Evolutionary conservation across 2,329 filamentous ascomycete genomes (phyloP), one percentile per base, ranked within the genome.

Genomic region (Diaporthe citrichinensis): DNA sequence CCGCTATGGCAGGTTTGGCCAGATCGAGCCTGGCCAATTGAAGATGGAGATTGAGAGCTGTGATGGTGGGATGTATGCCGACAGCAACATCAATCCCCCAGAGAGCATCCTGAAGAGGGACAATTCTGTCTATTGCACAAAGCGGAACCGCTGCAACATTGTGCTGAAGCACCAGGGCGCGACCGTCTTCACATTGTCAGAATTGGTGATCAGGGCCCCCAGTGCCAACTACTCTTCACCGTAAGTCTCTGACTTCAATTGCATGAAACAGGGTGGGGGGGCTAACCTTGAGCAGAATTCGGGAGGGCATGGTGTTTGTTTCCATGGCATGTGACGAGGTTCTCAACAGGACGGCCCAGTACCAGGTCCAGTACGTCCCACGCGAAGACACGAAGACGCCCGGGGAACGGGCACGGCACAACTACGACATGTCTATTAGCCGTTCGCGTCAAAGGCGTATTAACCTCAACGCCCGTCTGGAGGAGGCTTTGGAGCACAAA

Each of bases 281-380:
- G 74, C 74, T 77, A 72, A 74, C 74, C 77, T 71, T 73, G 73
- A 62, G 74, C 82, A 96, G 94, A 72, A 93, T 98, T 72, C 93
- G 96, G 84, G 94, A 98, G 88, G 96, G 97, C 59, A 93, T 98
- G 89, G 91, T 98, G 1, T 98, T 98, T 81, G 90, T 98, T 39
- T 91, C 94, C 61, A 98, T 98, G 96, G 90, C 92, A 55, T 90
- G 92, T 51, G 92, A 97, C 78, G 93, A 97, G 76, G 86, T 97
- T 1, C 85, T 97, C 58, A 90, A 88, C 28, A 90, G 93, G 75
- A 97, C 95, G 15, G 90, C 93, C 9, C 89, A 92, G 76, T 96
- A 96, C 82, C 91, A 94, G 78, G 92, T 96, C 36, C 91, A 93
- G 79, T 95, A 94, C 79, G 83, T 86, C 2, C 78, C 76, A 25